These are phyloP conservation scores for Microdochium nivale DNA, from an alignment of 2,329 filamentous ascomycete species.

Conservation along the genomic window DNA sequence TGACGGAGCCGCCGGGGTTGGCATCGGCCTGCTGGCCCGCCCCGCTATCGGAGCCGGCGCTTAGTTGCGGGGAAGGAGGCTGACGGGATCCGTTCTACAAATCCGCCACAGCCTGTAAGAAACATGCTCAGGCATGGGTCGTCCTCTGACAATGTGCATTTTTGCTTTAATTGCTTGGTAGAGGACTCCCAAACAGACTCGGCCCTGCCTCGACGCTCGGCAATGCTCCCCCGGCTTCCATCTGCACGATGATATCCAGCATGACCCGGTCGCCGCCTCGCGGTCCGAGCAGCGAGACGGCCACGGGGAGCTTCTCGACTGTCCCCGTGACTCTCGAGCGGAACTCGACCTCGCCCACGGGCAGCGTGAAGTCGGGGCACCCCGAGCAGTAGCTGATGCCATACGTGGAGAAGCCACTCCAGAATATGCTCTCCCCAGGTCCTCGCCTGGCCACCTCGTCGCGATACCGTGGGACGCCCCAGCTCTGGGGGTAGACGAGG, in stretches of 20 bases:
- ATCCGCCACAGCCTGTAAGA: no score
- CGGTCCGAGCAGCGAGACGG: constrained; percentile 8
- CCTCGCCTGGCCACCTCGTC: constrained; percentile 3
- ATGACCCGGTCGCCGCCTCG: constrained; percentile 4
- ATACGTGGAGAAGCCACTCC: constrained; percentile 8
- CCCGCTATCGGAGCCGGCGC: no score
- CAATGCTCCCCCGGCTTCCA: constrained; percentile 3
- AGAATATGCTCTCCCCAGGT: constrained; percentile 6
- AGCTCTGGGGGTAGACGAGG: constrained; percentile 9
- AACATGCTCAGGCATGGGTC: no score
- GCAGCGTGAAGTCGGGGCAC: constrained; percentile 10
- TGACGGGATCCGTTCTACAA: no score
- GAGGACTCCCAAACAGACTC: neutral
- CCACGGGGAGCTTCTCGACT: constrained; percentile 7
- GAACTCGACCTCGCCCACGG: constrained; percentile 8
- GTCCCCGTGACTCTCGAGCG: constrained; percentile 5
- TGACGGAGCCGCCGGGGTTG: no score
- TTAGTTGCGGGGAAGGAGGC: no score
- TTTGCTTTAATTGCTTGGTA: no score
- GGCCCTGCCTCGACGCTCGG: constrained; percentile 2
- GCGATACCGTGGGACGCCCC: constrained; percentile 9
- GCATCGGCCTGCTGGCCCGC: no score
- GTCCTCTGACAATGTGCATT: no score
- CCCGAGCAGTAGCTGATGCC: constrained; percentile 11
- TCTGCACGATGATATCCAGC: constrained; percentile 4